Evolutionary conservation across 768 basidiomycete species (phyloP).

Genomic region (Suillus americanus): DNA sequence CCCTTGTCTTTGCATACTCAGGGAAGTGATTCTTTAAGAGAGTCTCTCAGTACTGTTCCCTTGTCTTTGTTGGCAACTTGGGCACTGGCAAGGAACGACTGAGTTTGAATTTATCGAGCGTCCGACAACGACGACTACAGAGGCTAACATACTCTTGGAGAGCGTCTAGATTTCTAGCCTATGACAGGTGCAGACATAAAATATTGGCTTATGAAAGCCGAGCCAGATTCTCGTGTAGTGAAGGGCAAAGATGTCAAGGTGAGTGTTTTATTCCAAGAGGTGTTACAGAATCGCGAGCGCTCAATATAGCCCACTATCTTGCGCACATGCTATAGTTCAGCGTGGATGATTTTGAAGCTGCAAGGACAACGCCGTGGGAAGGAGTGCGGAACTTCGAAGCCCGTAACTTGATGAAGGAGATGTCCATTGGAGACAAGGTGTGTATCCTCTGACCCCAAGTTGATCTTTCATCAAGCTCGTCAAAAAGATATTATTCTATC

Average conservation of each 20-base stretch:
- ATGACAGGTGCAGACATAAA: constrained; percentile 13
- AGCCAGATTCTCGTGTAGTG: constrained; percentile 79
- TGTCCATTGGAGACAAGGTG: constrained; percentile 75
- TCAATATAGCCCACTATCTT: constrained; percentile 6
- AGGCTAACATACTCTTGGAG: neutral
- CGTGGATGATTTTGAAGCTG: constrained; percentile 79
- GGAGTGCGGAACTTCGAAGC: constrained; percentile 87
- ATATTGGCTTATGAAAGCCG: constrained; percentile 82
- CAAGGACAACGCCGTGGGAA: constrained; percentile 76
- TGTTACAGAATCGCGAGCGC: neutral
- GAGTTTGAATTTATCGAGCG: constrained; percentile 1
- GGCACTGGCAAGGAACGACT: neutral
- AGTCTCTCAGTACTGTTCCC: neutral
- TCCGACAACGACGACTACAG: neutral
- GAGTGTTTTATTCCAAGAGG: constrained; percentile 9
- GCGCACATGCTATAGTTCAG: constrained; percentile 57
- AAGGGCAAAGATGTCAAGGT: constrained; percentile 89
- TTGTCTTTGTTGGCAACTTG: too few relatives aligned
- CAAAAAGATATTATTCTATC: constrained; percentile 76
- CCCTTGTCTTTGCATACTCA: neutral
- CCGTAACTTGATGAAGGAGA: constrained; percentile 79
- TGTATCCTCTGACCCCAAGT: constrained; percentile 11
- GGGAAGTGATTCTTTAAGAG: neutral
- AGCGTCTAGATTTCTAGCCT: neutral
- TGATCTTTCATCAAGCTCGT: constrained; percentile 1